Base-by-base conservation (phyloP, 2,329 filamentous ascomycete species). In the Fusarium chaquense region DNA sequence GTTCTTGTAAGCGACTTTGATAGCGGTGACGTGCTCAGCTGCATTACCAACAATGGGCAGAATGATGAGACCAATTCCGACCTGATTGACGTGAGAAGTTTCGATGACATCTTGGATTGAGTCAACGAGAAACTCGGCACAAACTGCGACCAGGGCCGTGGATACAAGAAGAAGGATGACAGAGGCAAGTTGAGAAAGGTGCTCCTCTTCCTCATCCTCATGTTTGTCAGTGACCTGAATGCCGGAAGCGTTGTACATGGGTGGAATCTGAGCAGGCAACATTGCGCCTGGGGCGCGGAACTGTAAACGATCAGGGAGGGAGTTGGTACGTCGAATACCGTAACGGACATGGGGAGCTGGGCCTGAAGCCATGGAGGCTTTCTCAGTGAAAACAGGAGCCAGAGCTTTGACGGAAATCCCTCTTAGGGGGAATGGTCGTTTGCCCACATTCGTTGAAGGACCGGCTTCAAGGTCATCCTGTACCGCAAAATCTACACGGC, bases 1-100 rank as follows among this genome's bases (percentile, higher is more conserved):
- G 79, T 92, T 91, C 81, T 91, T 91, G 79, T 88, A 86, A 0
- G 90, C 90, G 10, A 92, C 90, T 8, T 87, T 89, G 24, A 92
- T 86, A 6, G 90, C 89, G 5, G 90, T 92, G 15, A 91, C 88
- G 77, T 92, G 90, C 78, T 93, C 90, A 1, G 90, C 90, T 1
- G 90, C 90, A 70, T 93, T 93, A 55, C 90, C 90, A 16, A 92
- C 90, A 59, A 93, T 91, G 11, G 90, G 90, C 3, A 93, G 82
- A 64, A 93, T 87, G 70, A 93, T 92, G 16, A 93, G 83, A 67
- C 90, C 90, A 55, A 93, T 90, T 65, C 92, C 92, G 8, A 86
- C 86, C 76, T 92, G 89, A 60, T 87, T 85, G 9, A 93, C 78
- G 0, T 83, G 83, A 47, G 85, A 86, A 18, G 83, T 82, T 20